Evolutionary conservation across 1,139 yeast species (phyloP).

Genomic region (Pichia sp.): DNA sequence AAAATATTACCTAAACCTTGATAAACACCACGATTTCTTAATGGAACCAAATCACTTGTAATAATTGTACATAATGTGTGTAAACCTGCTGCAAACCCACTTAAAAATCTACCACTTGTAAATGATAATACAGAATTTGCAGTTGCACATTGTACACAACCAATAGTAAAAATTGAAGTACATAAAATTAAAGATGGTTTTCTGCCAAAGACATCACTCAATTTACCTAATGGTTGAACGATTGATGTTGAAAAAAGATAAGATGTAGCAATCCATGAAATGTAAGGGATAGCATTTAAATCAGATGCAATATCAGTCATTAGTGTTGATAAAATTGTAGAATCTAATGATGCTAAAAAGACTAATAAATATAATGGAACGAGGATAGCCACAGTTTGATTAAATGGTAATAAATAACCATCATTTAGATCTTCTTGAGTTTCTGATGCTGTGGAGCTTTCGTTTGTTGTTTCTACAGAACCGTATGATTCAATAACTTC

Average conservation of each 20-base stretch:
- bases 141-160: conserved; percentile 50
- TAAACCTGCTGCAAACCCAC: conserved; percentile 64
- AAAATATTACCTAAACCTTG: conserved; percentile 61
- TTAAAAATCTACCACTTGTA: conserved; percentile 54
- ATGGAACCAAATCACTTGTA: conserved; percentile 51
- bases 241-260: conserved; percentile 57
- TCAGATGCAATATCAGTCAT: conserved; percentile 60
- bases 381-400: conserved; percentile 25
- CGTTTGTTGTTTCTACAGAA: background rate
- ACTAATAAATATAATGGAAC: conserved; percentile 26
- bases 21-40: conserved; percentile 51
- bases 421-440: conserved; percentile 3
- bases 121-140: conserved; percentile 37
- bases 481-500: conserved; percentile 34
- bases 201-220: conserved; percentile 83
- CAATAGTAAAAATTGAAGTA: conserved; percentile 45
- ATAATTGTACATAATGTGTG: conserved; percentile 50
- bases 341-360: conserved; percentile 55
- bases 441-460: background rate
- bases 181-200: conserved; percentile 46
- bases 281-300: conserved; percentile 45
- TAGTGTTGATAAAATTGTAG: conserved; percentile 61
- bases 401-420: conserved; percentile 27
- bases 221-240: conserved; percentile 75
- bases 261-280: conserved; percentile 58